phyloP scores from a whole-genome alignment of 495 filamentous ascomycete genomes.

The Neurospora sp. region DNA sequence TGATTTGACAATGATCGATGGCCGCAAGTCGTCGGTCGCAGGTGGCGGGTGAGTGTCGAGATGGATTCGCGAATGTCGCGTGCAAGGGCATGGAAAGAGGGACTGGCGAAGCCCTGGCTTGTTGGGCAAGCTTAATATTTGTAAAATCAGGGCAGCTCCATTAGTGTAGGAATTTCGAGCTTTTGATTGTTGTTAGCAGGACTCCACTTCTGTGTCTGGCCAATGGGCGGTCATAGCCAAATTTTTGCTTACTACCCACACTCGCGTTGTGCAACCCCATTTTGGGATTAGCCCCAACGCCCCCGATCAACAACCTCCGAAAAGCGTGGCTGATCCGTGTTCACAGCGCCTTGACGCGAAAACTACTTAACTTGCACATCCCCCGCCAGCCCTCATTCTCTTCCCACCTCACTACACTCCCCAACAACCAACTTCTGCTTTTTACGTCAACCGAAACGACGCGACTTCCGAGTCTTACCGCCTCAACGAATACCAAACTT shows the following conservation, averaged over 20 bases:
- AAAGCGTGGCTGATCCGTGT: conserved; percentile 32
- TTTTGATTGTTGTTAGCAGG: neutral
- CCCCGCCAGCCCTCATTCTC: conserved; percentile 32
- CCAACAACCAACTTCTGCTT: conserved; percentile 23
- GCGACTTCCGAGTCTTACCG: conserved; percentile 10
- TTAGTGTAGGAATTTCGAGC: neutral
- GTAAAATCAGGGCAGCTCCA: conserved; percentile 14
- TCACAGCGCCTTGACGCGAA: conserved; percentile 38
- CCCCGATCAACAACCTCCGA: conserved; percentile 21
- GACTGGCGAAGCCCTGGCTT: neutral
- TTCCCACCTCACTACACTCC: conserved; percentile 26
- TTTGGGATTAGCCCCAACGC: conserved; percentile 33
- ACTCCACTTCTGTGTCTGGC: neutral
- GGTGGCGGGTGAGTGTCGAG: neutral
- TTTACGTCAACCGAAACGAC: conserved; percentile 12
- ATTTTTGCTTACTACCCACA: conserved; percentile 1
- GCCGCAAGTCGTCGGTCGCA: neutral
- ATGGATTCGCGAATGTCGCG: neutral
- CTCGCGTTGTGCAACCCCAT: conserved; percentile 7
- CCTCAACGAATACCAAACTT: conserved; percentile 13
- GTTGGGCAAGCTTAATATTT: conserved; percentile 6
- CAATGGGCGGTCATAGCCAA: neutral
- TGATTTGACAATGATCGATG: neutral
- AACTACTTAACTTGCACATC: conserved; percentile 42
- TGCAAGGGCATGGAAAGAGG: neutral